Conservation (phyloP, 1,284 basidiomycete species). For the Naganishia albida region DNA sequence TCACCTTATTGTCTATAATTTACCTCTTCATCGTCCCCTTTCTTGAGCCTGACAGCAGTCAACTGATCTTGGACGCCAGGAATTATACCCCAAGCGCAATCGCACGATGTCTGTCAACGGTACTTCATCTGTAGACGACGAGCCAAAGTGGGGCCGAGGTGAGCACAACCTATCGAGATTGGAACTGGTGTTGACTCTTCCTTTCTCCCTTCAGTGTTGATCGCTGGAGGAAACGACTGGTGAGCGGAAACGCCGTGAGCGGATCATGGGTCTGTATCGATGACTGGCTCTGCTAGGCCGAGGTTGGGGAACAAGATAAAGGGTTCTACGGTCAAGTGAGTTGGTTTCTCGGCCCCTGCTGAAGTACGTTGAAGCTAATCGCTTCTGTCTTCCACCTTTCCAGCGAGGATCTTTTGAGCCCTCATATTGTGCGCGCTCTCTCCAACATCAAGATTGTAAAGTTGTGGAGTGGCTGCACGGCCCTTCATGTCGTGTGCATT, state of each 20-base stretch:
- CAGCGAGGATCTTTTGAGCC: constrained; percentile 68
- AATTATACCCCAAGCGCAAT: neutral
- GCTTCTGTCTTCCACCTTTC: neutral
- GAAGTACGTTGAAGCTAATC: neutral
- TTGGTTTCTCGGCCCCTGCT: too few relatives aligned
- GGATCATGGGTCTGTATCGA: neutral
- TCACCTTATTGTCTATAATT: too few relatives aligned
- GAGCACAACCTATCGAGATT: neutral
- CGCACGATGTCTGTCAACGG: constrained; percentile 13
- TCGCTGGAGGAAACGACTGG: constrained; percentile 85
- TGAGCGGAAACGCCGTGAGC: constrained; percentile 49
- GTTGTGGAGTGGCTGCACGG: constrained; percentile 73
- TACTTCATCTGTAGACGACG: neutral
- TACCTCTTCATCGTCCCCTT: neutral
- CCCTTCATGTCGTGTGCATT: constrained; percentile 62
- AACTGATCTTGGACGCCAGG: neutral
- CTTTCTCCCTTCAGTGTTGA: constrained; percentile 61
- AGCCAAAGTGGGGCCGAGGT: constrained; percentile 28
- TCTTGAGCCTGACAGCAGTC: neutral
- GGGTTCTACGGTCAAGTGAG: constrained; percentile 2
- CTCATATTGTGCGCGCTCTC: constrained; percentile 83
- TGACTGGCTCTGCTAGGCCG: constrained; percentile 4
- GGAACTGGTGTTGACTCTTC: neutral
- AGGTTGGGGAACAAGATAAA: constrained; percentile 34
- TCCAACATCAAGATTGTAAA: constrained; percentile 73